A percentile compares a stretch with the other conserved stretches of the same genome.
These are phyloP conservation scores for Halenospora varia DNA, from an alignment of 495 filamentous ascomycete species.

Conservation along the genomic window DNA sequence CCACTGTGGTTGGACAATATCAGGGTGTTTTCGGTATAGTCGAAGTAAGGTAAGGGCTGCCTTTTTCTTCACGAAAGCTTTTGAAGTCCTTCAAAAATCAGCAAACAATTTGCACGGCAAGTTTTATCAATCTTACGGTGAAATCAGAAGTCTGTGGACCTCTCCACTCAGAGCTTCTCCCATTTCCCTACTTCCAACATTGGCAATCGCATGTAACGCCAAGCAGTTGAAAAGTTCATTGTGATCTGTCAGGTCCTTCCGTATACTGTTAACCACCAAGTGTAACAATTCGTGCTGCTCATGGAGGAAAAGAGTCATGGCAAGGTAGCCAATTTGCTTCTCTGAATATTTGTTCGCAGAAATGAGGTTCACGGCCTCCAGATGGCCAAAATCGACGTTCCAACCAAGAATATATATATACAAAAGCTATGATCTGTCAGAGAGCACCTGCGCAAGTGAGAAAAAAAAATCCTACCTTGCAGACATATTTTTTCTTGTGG, in stretches of 20 bases:
- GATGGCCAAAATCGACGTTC: conserved; percentile 98
- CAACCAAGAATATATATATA: conserved; percentile 99
- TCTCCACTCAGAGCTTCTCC: conserved; percentile 90
- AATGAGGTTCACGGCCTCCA: conserved; percentile 96
- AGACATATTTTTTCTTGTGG: conserved; percentile 99
- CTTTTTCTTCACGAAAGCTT: conserved; percentile 99
- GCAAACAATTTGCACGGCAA: not conserved
- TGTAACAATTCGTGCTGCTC: conserved; percentile 96
- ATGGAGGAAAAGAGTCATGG: conserved; percentile 95
- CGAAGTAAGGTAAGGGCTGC: conserved; percentile 94
- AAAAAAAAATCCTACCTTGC: conserved; percentile 67
- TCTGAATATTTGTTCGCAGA: conserved; percentile 97
- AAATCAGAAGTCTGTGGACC: conserved; percentile 92
- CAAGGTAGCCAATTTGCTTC: conserved; percentile 98
- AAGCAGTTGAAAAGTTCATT: conserved; percentile 97
- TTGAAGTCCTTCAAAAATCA: conserved; percentile 66
- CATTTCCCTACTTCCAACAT: conserved; percentile 95
- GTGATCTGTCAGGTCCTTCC: conserved; percentile 90
- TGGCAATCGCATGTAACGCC: conserved; percentile 97
- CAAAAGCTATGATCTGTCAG: conserved; percentile 59
- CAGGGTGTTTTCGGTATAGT: conserved; percentile 88
- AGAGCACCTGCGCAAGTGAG: not conserved
- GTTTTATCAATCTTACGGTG: conserved; percentile 64
- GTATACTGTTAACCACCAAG: conserved; percentile 95
- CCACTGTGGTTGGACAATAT: conserved; percentile 94